Evolutionary conservation across 768 basidiomycete species (phyloP).

Genomic region (Chiua virens): DNA sequence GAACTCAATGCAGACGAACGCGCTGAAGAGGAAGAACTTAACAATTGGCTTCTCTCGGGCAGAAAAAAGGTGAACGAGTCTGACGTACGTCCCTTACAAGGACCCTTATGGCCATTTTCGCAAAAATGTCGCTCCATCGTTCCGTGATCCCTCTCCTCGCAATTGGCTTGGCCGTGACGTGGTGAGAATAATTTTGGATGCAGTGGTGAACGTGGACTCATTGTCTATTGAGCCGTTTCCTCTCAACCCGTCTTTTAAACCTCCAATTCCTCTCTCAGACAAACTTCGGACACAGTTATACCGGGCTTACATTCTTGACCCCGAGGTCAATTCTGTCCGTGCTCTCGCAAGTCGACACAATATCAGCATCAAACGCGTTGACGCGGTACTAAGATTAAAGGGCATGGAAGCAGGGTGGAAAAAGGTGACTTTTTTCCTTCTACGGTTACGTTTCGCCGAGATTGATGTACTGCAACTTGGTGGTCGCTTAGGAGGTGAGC

Average conservation of each 20-base stretch:
- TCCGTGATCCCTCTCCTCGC: constrained; percentile 38
- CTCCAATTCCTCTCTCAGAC: constrained; percentile 75
- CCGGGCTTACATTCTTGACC: constrained; percentile 57
- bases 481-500: constrained; percentile 41
- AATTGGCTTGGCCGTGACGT: constrained; percentile 64
- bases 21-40: constrained; percentile 12
- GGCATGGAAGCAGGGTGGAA: constrained; percentile 69
- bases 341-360: constrained; percentile 60
- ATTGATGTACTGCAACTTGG: constrained; percentile 8
- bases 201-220: not conserved
- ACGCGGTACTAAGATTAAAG: constrained; percentile 82
- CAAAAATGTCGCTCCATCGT: constrained; percentile 19
- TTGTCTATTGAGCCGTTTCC: constrained; percentile 68
- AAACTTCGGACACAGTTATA: constrained; percentile 57
- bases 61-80: constrained; percentile 19
- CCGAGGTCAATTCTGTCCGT: constrained; percentile 54
- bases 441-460: not conserved
- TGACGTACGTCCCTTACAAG: constrained; percentile 13
- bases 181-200: constrained; percentile 41
- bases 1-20: not conserved
- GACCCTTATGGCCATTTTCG: constrained; percentile 18
- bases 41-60: constrained; percentile 17
- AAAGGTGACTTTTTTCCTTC: constrained; percentile 52
- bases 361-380: constrained; percentile 74
- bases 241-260: constrained; percentile 80